Evolutionary conservation across 2,329 filamentous ascomycete genomes (phyloP).

Genomic region (Knoxdaviesia capensis): DNA sequence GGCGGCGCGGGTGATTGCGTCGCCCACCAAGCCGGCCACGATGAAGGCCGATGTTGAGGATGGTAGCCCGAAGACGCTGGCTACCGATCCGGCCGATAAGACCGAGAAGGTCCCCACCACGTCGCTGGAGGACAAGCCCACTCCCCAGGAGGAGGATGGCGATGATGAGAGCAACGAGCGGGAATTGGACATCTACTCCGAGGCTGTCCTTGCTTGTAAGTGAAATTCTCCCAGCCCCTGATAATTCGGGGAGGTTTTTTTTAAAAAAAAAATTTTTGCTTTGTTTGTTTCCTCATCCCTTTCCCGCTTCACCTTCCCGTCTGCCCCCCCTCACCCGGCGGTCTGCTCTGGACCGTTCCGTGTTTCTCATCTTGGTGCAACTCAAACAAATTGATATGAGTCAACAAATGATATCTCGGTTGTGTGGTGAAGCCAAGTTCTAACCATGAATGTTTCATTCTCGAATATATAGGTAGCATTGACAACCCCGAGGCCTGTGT

Average conservation of each 20-base stretch:
- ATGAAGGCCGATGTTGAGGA: constrained; percentile 46
- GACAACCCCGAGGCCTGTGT: constrained; percentile 88
- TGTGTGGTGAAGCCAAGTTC: no score
- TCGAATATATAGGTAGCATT: constrained; percentile 48
- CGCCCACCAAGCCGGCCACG: constrained; percentile 39
- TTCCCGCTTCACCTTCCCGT: no score
- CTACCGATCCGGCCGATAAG: constrained; percentile 46
- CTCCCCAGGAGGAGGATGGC: constrained; percentile 50
- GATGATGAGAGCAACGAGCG: constrained; percentile 51
- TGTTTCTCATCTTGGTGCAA: no score
- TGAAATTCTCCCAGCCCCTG: constrained; percentile 7
- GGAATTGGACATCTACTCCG: constrained; percentile 87
- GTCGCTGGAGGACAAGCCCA: constrained; percentile 28
- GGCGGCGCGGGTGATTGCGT: constrained; percentile 23
- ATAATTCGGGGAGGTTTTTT: not conserved
- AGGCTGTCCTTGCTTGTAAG: constrained; percentile 75
- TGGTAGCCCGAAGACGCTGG: constrained; percentile 58
- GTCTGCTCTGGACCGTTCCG: no score
- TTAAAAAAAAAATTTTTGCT: no score
- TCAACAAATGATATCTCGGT: no score
- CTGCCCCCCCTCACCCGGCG: no score
- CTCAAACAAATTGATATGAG: no score
- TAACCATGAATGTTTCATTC: no score
- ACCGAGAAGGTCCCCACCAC: constrained; percentile 45
- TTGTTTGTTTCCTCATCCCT: not conserved